phyloP scores from a whole-genome alignment of 2,329 filamentous ascomycete species.

The Tolypocladium amazonense region DNA sequence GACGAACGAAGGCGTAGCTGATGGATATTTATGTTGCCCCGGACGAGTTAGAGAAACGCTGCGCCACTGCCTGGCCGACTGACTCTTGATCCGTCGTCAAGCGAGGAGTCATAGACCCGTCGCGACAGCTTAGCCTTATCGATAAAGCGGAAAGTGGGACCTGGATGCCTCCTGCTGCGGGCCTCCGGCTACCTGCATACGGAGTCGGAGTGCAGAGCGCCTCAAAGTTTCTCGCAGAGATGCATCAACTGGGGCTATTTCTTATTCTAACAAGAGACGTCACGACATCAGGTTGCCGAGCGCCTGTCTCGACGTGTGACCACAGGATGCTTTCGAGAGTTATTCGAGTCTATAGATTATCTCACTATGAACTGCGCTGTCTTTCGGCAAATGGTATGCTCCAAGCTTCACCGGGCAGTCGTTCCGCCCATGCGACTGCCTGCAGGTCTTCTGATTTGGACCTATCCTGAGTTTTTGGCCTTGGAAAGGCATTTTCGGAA shows the following conservation, averaged over 20 bases:
- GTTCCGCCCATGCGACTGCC: not conserved
- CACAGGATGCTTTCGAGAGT: not conserved
- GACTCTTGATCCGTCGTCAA: constrained; percentile 1
- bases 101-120: constrained; percentile 3
- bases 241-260: not conserved
- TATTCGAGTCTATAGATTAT: too few relatives aligned
- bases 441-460: not conserved
- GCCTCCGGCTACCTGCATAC: not conserved
- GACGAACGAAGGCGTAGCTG: not conserved
- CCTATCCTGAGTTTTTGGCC: not conserved
- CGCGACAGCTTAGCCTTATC: constrained; percentile 1
- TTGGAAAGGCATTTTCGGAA: not conserved
- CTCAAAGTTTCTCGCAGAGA: not conserved
- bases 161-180: not conserved
- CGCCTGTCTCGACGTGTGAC: not conserved
- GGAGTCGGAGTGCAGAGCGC: too few relatives aligned
- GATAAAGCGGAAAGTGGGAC: constrained; percentile 2
- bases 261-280: not conserved
- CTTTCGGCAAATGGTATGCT: not conserved
- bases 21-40: not conserved
- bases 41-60: not conserved
- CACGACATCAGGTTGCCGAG: not conserved
- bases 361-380: not conserved
- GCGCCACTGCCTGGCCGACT: constrained; percentile 4
- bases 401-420: not conserved